These are phyloP conservation scores for Aurifilum marmelostoma DNA, from an alignment of 2,329 filamentous ascomycete species.

Conservation along the genomic window DNA sequence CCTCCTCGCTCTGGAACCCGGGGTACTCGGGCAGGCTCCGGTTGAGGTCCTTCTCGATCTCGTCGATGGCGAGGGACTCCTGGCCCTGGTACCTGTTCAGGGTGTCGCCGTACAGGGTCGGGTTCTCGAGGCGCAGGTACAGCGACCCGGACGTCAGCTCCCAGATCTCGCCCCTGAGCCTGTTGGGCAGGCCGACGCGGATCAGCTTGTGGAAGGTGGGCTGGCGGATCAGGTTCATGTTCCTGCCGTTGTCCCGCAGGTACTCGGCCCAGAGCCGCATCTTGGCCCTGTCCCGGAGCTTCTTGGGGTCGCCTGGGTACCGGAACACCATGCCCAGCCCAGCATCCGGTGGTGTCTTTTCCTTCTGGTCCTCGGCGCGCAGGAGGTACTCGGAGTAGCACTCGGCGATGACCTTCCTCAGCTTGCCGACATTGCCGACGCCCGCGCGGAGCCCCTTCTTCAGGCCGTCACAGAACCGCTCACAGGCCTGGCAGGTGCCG, in stretches of 20 bases:
- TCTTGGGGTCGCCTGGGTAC: conserved; percentile 93
- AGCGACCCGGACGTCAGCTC: conserved; percentile 91
- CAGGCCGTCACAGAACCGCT: conserved; percentile 93
- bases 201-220: conserved; percentile 98
- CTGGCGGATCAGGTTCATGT: conserved; percentile 88
- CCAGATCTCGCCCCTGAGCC: conserved; percentile 92
- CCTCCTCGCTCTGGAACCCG: conserved; percentile 94
- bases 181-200: conserved; percentile 90
- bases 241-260: conserved; percentile 90
- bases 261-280: conserved; percentile 98
- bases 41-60: conserved; percentile 98
- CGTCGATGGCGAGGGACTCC: conserved; percentile 93
- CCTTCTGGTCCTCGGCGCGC: conserved; percentile 64
- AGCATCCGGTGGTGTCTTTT: conserved; percentile 77
- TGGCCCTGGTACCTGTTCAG: conserved; percentile 80
- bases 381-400: conserved; percentile 91
- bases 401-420: conserved; percentile 77
- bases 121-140: conserved; percentile 84
- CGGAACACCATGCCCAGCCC: conserved; percentile 90
- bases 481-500: conserved; percentile 84
- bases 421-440: conserved; percentile 83
- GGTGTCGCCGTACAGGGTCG: conserved; percentile 81
- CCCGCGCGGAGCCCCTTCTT: conserved; percentile 87
- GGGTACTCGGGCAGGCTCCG: conserved; percentile 95
- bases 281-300: conserved; percentile 92